These are phyloP conservation scores for Macroventuria anomochaeta DNA, from an alignment of 2,329 filamentous ascomycete species.

Conservation along the genomic window DNA sequence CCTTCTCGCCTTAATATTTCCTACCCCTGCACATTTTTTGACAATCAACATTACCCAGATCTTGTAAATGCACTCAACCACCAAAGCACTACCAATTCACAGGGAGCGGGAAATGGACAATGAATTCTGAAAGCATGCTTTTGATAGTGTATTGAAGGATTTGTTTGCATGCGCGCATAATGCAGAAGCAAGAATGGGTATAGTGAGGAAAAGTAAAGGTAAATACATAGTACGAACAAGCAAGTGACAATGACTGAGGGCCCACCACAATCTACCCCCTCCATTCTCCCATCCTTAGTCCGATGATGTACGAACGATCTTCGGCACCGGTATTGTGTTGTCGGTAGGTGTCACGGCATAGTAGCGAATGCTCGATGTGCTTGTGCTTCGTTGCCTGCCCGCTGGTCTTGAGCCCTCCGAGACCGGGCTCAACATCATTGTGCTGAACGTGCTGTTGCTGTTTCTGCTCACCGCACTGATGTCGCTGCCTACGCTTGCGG, in stretches of 20 bases:
- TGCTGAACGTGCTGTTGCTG: constrained; percentile 28
- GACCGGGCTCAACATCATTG: constrained; percentile 33
- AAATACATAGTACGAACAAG: background rate
- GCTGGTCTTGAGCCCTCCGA: constrained; percentile 25
- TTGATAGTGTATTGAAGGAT: background rate
- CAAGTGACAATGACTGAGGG: background rate
- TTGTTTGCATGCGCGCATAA: background rate
- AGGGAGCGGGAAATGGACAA: background rate
- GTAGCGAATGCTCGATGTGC: constrained; percentile 38
- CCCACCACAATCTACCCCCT: background rate
- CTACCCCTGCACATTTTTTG: no score
- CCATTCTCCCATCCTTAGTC: constrained; percentile 9
- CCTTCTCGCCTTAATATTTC: no score
- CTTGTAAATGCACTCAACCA: no score
- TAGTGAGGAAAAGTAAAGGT: constrained; percentile 6
- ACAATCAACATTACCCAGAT: no score
- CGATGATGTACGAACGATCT: constrained; percentile 39
- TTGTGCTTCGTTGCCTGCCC: constrained; percentile 36
- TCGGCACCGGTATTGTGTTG: constrained; percentile 32
- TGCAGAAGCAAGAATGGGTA: constrained; percentile 12
- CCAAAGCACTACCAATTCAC: no score
- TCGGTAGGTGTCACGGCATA: constrained; percentile 39
- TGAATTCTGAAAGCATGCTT: background rate
- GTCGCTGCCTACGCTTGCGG: constrained; percentile 30
- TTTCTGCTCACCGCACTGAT: constrained; percentile 28